Evolutionary conservation across 331 rosid species (phyloP).

Genomic region (Quercus lobata): DNA sequence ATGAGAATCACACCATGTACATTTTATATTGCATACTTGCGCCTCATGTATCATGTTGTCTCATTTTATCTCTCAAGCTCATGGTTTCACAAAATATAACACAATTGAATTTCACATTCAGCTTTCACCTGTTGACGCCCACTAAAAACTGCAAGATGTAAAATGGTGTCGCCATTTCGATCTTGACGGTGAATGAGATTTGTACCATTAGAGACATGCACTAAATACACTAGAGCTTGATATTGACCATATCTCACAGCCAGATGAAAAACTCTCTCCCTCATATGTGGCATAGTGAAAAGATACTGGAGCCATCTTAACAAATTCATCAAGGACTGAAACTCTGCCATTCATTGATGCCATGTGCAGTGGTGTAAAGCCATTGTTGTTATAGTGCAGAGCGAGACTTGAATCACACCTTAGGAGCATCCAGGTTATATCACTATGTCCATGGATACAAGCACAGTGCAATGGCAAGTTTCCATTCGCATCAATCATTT

Average conservation of each 20-base stretch:
- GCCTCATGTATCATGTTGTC: neutral
- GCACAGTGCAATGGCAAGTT: conserved; percentile 56
- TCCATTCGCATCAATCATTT: conserved; percentile 44
- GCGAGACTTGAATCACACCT: conserved; percentile 31
- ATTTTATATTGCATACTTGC: too few species aligned
- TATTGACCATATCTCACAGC: conserved; percentile 49
- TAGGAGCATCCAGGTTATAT: conserved; percentile 50
- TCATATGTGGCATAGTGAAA: conserved; percentile 45
- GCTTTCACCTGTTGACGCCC: conserved; percentile 52
- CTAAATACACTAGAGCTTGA: conserved; percentile 48
- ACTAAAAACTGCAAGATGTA: conserved; percentile 51
- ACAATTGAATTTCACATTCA: neutral
- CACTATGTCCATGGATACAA: conserved; percentile 42
- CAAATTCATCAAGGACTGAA: conserved; percentile 44
- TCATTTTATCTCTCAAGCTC: neutral
- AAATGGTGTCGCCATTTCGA: conserved; percentile 44
- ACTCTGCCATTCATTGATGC: conserved; percentile 51
- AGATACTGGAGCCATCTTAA: conserved; percentile 30
- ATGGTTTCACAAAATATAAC: neutral
- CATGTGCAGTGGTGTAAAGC: conserved; percentile 55
- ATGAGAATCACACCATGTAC: too few species aligned
- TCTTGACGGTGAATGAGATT: conserved; percentile 43
- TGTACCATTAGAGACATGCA: conserved; percentile 30
- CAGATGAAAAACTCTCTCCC: conserved; percentile 55
- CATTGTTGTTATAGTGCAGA: conserved; percentile 40